Evolutionary conservation across 805 yeast species (phyloP), one percentile per base, ranked within the genome.

Genomic region (Kurtzmaniella cleridarum): DNA sequence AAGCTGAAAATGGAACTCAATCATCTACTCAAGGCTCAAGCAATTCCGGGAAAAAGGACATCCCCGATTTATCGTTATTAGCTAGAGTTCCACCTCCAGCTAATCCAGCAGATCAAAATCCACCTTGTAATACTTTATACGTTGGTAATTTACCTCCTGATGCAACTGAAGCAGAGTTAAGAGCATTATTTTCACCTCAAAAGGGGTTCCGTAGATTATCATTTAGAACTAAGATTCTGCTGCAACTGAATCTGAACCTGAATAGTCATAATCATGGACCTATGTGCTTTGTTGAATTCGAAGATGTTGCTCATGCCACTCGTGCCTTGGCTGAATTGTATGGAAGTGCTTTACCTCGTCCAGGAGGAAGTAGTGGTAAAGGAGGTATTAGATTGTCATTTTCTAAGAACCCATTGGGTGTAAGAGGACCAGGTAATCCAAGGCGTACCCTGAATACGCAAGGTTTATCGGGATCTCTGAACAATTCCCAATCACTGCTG

Each of bases 261-360:
- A 69, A 71, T 32, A 48, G 53, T 32, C 66, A 63, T 42, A 75
- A 77, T 48, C 95, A 84, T 64, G 98, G 98, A 3, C 98, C 98
- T 40, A 93, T 93, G 98, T 93, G 98, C 62, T 93, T 93, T 71
- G 98, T 93, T 39, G 98, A 93, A 68, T 93, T 93, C 66, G 98
- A 93, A 51, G 97, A 91, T 59, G 95, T 93, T 38, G 81, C 84
- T 3, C 84, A 78, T 62, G 98, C 98, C 1, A 88, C 98, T 2
- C 75, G 87, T 52, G 97, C 98, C 0, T 70, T 93, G 43, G 95
- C 95, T 26, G 96, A 90, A 62, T 69, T 93, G 35, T 93, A 93
- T 57, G 98, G 98, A 12, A 74, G 93, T 46, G 88, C 93, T 9
- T 73, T 93, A 52, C 95, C 95, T 24, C 76, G 96, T 54, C 76